Evolutionary conservation across 441 rosid species (phyloP).

Genomic region (Kokia cookei): DNA sequence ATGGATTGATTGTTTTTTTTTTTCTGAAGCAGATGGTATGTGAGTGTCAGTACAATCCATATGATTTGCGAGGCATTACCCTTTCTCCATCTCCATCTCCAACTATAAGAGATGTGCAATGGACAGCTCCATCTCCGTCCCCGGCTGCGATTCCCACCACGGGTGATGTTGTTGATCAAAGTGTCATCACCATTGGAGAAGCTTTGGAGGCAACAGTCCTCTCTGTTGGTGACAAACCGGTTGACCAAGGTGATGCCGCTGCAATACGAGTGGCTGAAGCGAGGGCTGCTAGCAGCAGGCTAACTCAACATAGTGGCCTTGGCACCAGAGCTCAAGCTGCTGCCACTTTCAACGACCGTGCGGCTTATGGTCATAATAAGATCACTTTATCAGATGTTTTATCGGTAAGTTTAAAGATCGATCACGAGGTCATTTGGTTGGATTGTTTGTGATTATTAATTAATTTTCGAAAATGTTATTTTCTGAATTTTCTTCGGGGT

Average conservation of each 20-base stretch:
- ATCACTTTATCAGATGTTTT: conserved; percentile 36
- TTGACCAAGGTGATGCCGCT: conserved; percentile 44
- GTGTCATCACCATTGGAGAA: conserved; percentile 41
- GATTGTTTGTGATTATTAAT: background rate
- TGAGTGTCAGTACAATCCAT: conserved; percentile 7
- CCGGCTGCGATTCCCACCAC: conserved; percentile 2
- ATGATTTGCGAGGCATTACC: background rate
- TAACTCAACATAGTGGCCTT: conserved; percentile 30
- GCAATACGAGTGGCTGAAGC: conserved; percentile 49
- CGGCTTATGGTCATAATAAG: conserved; percentile 19
- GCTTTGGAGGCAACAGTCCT: conserved; percentile 46
- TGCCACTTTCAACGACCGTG: conserved; percentile 24
- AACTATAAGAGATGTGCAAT: background rate
- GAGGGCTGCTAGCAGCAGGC: conserved; percentile 34
- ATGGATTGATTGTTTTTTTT: background rate
- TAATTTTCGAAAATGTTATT: background rate
- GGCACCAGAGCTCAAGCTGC: conserved; percentile 45
- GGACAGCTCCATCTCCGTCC: background rate
- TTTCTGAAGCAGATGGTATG: conserved; percentile 19
- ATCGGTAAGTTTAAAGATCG: conserved; percentile 17
- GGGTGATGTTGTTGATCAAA: background rate
- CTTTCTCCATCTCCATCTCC: conserved; percentile 9
- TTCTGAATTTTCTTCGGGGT: background rate
- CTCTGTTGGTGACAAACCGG: conserved; percentile 44
- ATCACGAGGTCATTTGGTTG: background rate